phyloP scores from a whole-genome alignment of 179 eudicot genomes.

The Corrigiola litoralis region DNA sequence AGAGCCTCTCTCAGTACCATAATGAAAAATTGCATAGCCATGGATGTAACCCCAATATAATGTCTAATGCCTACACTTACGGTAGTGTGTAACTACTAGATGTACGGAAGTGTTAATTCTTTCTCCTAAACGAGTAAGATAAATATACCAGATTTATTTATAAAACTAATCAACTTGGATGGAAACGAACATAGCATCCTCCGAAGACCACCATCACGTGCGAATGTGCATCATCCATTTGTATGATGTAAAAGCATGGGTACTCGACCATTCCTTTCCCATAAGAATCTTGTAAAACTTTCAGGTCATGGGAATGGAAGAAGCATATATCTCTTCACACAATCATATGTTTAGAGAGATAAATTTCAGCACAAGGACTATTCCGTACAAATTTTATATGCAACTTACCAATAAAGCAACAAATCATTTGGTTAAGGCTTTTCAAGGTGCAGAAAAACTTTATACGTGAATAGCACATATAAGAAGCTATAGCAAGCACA shows the following conservation, averaged over 20 bases:
- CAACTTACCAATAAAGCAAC: not conserved
- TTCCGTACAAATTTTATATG: not conserved
- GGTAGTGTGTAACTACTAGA: too few relatives aligned
- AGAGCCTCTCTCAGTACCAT: too few relatives aligned
- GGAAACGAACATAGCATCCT: constrained; percentile 15
- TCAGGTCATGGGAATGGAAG: constrained; percentile 10
- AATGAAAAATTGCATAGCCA: too few relatives aligned
- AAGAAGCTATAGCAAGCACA: not conserved
- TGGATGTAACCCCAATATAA: too few relatives aligned
- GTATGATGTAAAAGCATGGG: not conserved
- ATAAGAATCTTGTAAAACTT: constrained; percentile 21
- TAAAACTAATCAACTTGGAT: too few relatives aligned
- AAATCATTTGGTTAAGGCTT: too few relatives aligned
- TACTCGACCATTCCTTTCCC: constrained; percentile 24
- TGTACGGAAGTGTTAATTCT: too few relatives aligned
- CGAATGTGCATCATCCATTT: not conserved
- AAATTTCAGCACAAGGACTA: too few relatives aligned
- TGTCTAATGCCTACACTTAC: too few relatives aligned
- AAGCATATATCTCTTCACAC: constrained; percentile 11
- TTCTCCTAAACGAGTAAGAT: too few relatives aligned
- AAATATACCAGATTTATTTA: too few relatives aligned
- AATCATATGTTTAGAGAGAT: not conserved
- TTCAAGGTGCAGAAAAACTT: too few relatives aligned
- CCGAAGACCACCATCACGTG: not conserved
- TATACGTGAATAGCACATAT: not conserved